Evolutionary conservation across 2,329 filamentous ascomycete genomes (phyloP), one percentile per base, ranked within the genome.

Genomic region (Aspergillus aculeatinus): DNA sequence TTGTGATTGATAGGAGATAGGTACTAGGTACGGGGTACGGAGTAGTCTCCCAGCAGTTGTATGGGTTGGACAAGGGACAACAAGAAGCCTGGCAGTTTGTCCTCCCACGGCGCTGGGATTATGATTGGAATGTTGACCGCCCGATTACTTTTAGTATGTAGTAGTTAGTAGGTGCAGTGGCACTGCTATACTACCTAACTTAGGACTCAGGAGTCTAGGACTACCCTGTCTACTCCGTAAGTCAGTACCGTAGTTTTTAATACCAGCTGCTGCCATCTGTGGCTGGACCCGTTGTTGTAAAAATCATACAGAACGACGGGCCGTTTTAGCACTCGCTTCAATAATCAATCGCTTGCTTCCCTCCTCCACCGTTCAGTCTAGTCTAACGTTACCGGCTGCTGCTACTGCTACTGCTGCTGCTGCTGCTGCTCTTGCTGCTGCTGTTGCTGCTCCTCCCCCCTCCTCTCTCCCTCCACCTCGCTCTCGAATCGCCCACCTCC

Each of bases 321-420:
- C 59, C 53, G 58, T 57, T 51, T 51, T 48, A 52, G 49, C 50
- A 51, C 56, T 61, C 57, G 60, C 60, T 59, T 59, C 39, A 44
- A 44, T 44, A 44, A 44, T 44, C 39, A 19, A 44, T 44, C 39
- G 39, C 39, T 44, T 44, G 39, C 39, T 44, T 12, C 33, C 5
- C 33, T 35, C 27, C 33, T 35, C 33, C 33, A 35, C 33, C 33
- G 9, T 35, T 35, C 33, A 35, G 4, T 44, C 39, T 44, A 21
- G 48, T 21, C 51, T 16, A n/a, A n/a, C n/a, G n/a, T n/a, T n/a
- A 44, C 31, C 59, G 33, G 23, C 23, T 23, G 23, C 23, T 23
- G 23, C 23, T 23, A 23, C 23, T 23, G 23, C 23, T 23, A 4
- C 23, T 23, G 4, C 23, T 23, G 23, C 23, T 23, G 3, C 23